These are phyloP conservation scores for Malassezia furfur DNA, from an alignment of 1,284 basidiomycete species.

Conservation along the genomic window DNA sequence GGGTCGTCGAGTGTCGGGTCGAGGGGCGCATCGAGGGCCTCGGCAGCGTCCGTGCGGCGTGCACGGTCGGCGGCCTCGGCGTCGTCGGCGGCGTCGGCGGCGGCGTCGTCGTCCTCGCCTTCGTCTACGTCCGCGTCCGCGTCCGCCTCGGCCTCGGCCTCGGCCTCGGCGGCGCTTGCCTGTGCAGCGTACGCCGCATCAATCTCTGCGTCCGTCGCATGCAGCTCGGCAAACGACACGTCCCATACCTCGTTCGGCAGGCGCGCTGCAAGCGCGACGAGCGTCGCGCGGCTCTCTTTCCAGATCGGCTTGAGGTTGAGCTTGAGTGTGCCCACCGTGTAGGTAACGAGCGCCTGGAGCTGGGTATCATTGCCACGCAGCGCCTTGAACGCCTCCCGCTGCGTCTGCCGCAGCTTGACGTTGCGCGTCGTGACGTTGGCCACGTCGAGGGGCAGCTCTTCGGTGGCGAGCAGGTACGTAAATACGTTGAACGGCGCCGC, in stretches of 20 bases:
- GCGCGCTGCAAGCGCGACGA: slow-evolving; percentile 27
- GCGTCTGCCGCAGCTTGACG: slow-evolving; percentile 34
- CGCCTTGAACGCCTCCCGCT: slow-evolving; percentile 19
- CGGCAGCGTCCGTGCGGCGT: slow-evolving; percentile 16
- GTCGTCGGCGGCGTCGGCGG: slow-evolving; percentile 11
- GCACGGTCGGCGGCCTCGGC: not conserved
- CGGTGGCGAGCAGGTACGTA: slow-evolving; percentile 28
- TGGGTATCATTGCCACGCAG: slow-evolving; percentile 2
- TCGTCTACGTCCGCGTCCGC: not conserved
- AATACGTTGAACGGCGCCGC: slow-evolving; percentile 6
- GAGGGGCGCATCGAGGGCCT: not conserved
- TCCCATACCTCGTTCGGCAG: slow-evolving; percentile 22
- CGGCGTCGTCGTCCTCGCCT: slow-evolving; percentile 7
- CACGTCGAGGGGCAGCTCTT: slow-evolving; percentile 29
- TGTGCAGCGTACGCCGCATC: not conserved
- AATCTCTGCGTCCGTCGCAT: not conserved
- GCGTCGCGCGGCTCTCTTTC: slow-evolving; percentile 32
- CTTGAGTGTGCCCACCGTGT: slow-evolving; percentile 39
- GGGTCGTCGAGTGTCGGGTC: slow-evolving; percentile 25
- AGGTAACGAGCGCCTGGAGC: slow-evolving; percentile 20
- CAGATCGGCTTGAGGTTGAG: slow-evolving; percentile 44
- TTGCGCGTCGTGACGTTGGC: slow-evolving; percentile 37
- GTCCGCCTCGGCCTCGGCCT: not conserved
- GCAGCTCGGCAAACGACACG: slow-evolving; percentile 21
- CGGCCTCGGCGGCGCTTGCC: not conserved